Conservation (phyloP, 1,284 basidiomycete genomes). For the Moniliella sp. region DNA sequence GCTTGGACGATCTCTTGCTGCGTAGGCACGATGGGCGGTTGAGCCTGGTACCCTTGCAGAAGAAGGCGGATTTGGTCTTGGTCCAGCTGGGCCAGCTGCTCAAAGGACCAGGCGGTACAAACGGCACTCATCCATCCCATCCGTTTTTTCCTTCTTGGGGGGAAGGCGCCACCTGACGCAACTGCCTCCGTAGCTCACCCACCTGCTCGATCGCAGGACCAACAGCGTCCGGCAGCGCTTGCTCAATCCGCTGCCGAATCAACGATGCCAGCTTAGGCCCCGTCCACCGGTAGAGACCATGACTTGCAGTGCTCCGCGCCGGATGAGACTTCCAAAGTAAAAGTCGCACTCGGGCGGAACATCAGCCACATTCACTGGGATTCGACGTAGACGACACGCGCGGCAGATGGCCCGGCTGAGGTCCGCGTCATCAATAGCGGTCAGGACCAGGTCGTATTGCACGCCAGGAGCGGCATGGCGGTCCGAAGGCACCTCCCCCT, state of each 20-base stretch:
- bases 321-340: constrained; percentile 85
- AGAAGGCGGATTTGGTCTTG: constrained; percentile 36
- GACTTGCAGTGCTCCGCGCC: constrained; percentile 69
- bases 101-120: constrained; percentile 63
- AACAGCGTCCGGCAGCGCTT: constrained; percentile 48
- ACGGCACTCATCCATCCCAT: constrained; percentile 90
- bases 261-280: constrained; percentile 75
- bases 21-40: constrained; percentile 19
- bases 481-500: too few relatives aligned
- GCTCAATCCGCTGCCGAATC: constrained; percentile 52
- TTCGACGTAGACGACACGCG: constrained; percentile 47
- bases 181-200: constrained; percentile 47
- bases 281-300: constrained; percentile 86
- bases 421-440: constrained; percentile 67
- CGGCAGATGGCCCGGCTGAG: constrained; percentile 50
- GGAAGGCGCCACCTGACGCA: constrained; percentile 57
- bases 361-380: constrained; percentile 88
- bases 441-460: constrained; percentile 76
- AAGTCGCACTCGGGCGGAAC: constrained; percentile 76
- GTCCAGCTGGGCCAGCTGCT: constrained; percentile 50
- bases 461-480: too few relatives aligned
- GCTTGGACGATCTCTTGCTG: constrained; percentile 7
- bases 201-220: constrained; percentile 63
- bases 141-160: constrained; percentile 48
- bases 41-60: constrained; percentile 25